Base-by-base conservation (phyloP, 176 grass and related monocot species). In the Oryza rufipogon region DNA sequence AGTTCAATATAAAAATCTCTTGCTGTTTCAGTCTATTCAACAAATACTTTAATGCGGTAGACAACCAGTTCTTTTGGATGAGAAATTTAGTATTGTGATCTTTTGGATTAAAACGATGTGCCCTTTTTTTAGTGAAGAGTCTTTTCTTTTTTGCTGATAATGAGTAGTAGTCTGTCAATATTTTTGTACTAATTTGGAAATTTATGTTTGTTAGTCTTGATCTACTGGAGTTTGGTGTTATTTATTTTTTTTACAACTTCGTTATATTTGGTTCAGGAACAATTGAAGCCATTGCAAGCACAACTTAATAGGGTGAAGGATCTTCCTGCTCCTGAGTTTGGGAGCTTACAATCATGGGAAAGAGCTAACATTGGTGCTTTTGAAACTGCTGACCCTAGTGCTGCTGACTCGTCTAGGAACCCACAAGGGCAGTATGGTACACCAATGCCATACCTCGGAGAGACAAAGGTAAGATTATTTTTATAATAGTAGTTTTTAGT, bases 261-360 rank as follows among this genome's bases (percentile, higher is more conserved):
- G 32, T 68, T 19, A 17, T 78, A 68, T 70, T 75, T 84, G 20
- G 68, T 71, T 67, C 84, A 99, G 96, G 96, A 96, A 71, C 91
- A 99, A 86, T 81, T 99, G 83, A 99, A 99, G 67, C 93, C 93
- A 79, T 84, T 99, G 81, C 77, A 68, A 28, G 58, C 81, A 58
- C 96, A 92, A 78, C 89, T 99, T 78, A 68, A 56, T 3, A 96
- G 93, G 85, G 93, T 99, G 64, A 96, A 89, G 81, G 94, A 99
- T 87, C 84, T 99, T 46, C 87, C 93, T 78, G 88, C 89, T 26
- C 96, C 96, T 83, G 96, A 96, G 83, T 99, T 96, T 92, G 96
- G 93, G 73, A 99, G 85, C 74, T 81, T 99, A 48, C 93, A 92
- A 90, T 82, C 91, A 86, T 99, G 96, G 93, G 93, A 99, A 90